These are phyloP conservation scores for Pyrenophora tritici-repentis DNA, from an alignment of 2,329 filamentous ascomycete genomes.

Conservation along the genomic window DNA sequence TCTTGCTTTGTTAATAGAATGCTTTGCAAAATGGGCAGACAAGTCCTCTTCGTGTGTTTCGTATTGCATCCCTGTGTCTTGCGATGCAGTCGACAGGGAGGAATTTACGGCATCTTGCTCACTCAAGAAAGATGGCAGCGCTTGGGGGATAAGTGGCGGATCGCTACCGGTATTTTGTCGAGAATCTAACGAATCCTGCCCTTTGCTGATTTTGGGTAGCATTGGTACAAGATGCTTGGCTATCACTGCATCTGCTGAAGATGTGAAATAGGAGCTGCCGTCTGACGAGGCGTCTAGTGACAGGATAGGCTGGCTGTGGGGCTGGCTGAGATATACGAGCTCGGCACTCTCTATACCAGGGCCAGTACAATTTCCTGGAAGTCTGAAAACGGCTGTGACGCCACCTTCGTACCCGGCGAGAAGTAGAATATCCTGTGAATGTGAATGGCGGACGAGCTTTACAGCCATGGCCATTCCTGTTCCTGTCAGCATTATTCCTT, in stretches of 20 bases:
- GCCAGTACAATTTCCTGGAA: slow-evolving; percentile 44
- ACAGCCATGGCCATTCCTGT: slow-evolving; percentile 91
- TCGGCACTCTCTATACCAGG: slow-evolving; percentile 45
- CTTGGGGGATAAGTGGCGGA: slow-evolving; percentile 1
- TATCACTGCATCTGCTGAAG: slow-evolving; percentile 78
- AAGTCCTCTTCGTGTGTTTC: neutral
- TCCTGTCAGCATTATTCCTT: slow-evolving; percentile 43
- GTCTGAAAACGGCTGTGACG: slow-evolving; percentile 67
- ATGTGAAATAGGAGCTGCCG: slow-evolving; percentile 71
- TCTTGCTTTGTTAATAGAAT: slow-evolving; percentile 7
- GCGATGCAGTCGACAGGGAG: no score
- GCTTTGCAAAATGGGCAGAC: slow-evolving; percentile 26
- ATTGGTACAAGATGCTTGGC: slow-evolving; percentile 72
- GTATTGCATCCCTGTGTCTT: no score
- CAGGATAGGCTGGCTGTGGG: slow-evolving; percentile 80
- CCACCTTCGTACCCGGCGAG: slow-evolving; percentile 87
- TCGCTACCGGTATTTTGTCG: no score
- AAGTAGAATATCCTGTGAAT: slow-evolving; percentile 59
- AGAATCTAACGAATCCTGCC: neutral
- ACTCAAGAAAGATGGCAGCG: no score
- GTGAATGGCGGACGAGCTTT: slow-evolving; percentile 37
- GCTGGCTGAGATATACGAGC: slow-evolving; percentile 65
- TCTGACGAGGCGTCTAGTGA: slow-evolving; percentile 57
- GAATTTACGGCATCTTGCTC: no score
- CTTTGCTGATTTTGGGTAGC: neutral